Evolutionary conservation across 1,139 yeast genomes (phyloP), one percentile per base, ranked within the genome.

Genomic region (Yarrowia galli): DNA sequence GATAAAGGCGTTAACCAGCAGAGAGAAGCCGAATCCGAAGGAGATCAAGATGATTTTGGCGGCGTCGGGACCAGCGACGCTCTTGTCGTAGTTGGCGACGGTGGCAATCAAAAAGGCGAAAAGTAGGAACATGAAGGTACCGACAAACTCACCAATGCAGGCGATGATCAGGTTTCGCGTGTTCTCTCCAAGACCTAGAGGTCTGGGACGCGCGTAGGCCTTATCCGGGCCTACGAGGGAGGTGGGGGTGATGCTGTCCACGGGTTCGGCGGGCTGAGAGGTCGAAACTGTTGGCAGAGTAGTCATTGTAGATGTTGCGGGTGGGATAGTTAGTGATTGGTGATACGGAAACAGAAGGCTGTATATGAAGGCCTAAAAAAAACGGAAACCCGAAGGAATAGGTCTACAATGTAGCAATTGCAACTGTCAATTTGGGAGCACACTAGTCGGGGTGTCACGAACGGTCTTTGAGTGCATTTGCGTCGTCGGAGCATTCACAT

Each of bases 21-120:
- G 92, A 73, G 92, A 88, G 75, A 91, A 89, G 70, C 97, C 97
- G 79, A 92, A 92, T 74, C 97, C 97, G 68, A 89, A 84, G 5
- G 97, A 82, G 75, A 92, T 92, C 92, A 91, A 89, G 71, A 89
- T 83, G 74, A 90, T 80, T 77, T 85, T 87, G 15, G 69, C 58
- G n/a, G 68, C 67, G 68, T 85, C 82, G 61, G 96, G 93, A 75
- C 87, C 85, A 43, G 93, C 85, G 28, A 83, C 84, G 16, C 74
- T 71, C 25, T 69, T 67, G 67, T 71, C 72, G 48, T 69, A 87
- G 80, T 91, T 91, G 72, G 97, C 96, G 77, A 88, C 87, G 77
- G 89, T 92, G 58, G 96, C 96, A 82, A 91, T 90, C 67, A 89
- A 84, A 73, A 85, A 89, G 12, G 97, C 97, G 71, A 88, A 84